Evolutionary conservation across 2,329 filamentous ascomycete genomes (phyloP).

Genomic region (Hypoxylon rubiginosum): DNA sequence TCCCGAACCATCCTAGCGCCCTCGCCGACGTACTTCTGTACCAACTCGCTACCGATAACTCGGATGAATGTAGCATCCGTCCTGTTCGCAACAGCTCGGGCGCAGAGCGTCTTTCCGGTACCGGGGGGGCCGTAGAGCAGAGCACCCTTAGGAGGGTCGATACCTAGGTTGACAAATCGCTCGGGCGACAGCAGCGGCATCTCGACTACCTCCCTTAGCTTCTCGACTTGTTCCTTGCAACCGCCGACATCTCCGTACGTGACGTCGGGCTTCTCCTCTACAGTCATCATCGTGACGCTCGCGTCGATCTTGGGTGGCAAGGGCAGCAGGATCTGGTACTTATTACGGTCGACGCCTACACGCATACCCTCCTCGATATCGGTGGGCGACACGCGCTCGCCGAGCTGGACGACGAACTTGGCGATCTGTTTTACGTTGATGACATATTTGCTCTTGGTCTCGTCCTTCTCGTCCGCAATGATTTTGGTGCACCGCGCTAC

Average conservation of each 20-base stretch:
- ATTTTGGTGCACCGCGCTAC: constrained; percentile 99
- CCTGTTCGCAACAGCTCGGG: constrained; percentile 95
- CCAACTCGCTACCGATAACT: constrained; percentile 96
- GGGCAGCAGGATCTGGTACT: constrained; percentile 98
- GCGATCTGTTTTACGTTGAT: constrained; percentile 99
- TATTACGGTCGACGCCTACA: constrained; percentile 97
- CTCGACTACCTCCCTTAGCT: constrained; percentile 97
- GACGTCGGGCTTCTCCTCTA: constrained; percentile 99
- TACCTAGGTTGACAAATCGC: constrained; percentile 97
- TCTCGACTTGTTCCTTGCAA: constrained; percentile 99
- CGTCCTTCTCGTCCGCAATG: constrained; percentile 94
- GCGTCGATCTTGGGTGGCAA: constrained; percentile 98
- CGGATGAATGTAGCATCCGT: constrained; percentile 99
- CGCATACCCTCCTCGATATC: constrained; percentile 99
- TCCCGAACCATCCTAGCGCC: constrained; percentile 98
- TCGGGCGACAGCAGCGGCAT: constrained; percentile 97
- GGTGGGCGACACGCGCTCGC: constrained; percentile 95
- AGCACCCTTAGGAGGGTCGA: constrained; percentile 97
- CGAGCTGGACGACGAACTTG: constrained; percentile 98
- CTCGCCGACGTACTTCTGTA: constrained; percentile 99
- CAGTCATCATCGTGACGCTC: constrained; percentile 99
- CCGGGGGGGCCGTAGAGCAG: constrained; percentile 96
- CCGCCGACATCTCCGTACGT: constrained; percentile 99
- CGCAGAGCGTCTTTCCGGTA: constrained; percentile 99
- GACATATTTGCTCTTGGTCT: constrained; percentile 99